Evolutionary conservation across 2,329 filamentous ascomycete species (phyloP).

Genomic region (Amylocarpus encephaloides): DNA sequence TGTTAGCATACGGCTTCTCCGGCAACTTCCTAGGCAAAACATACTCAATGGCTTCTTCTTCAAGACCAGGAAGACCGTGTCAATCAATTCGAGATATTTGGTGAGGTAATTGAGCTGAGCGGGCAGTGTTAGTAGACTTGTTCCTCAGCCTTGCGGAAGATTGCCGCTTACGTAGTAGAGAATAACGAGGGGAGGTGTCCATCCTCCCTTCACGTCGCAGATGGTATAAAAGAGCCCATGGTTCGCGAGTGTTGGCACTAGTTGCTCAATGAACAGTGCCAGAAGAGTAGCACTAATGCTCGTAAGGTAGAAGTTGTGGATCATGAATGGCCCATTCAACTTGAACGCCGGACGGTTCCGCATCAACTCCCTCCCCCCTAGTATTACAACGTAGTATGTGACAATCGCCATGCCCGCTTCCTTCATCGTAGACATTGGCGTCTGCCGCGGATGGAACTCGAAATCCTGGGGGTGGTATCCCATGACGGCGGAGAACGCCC

Average conservation of each 20-base stretch:
- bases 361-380: slow-evolving; percentile 90
- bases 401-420: slow-evolving; percentile 74
- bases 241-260: slow-evolving; percentile 74
- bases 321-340: slow-evolving; percentile 82
- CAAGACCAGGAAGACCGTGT: slow-evolving; percentile 94
- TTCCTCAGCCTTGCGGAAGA: not conserved
- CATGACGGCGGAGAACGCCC: slow-evolving; percentile 66
- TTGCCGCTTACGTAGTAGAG: slow-evolving; percentile 79
- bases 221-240: slow-evolving; percentile 85
- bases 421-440: slow-evolving; percentile 84
- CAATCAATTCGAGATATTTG: slow-evolving; percentile 92
- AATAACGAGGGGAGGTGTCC: slow-evolving; percentile 88
- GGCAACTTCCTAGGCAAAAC: slow-evolving; percentile 21
- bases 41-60: slow-evolving; percentile 97
- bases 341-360: slow-evolving; percentile 78
- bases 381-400: slow-evolving; percentile 88
- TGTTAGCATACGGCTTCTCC: slow-evolving; percentile 30
- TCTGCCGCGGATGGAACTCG: slow-evolving; percentile 71
- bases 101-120: slow-evolving; percentile 90
- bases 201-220: slow-evolving; percentile 74
- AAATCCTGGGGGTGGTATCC: slow-evolving; percentile 87
- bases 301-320: slow-evolving; percentile 95
- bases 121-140: not conserved
- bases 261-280: slow-evolving; percentile 82
- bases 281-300: slow-evolving; percentile 74